A percentile compares a stretch with the other conserved stretches of the same genome.
Conservation (phyloP, 2,329 filamentous ascomycete genomes). For the Byssothecium circinans region DNA sequence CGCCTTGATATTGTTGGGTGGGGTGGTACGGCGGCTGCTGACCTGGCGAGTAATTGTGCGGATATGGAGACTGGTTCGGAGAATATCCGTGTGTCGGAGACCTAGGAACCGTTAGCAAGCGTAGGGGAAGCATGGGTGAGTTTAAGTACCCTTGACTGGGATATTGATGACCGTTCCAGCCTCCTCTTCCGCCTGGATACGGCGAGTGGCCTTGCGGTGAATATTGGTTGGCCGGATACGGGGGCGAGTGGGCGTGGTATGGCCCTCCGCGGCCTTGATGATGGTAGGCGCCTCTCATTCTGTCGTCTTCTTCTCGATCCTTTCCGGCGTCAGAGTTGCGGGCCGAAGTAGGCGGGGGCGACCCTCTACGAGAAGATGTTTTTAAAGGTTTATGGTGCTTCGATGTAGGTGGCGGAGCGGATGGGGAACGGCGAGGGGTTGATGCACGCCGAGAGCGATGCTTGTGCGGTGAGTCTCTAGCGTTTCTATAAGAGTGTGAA, state of each 20-base stretch:
- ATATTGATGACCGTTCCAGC: conserved; percentile 53
- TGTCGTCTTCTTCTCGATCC: conserved; percentile 27
- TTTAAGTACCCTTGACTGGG: conserved; percentile 54
- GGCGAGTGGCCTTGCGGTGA: conserved; percentile 66
- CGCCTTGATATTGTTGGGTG: conserved; percentile 57
- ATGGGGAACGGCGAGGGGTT: conserved; percentile 29
- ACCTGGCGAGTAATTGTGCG: conserved; percentile 35
- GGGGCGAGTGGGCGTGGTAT: conserved; percentile 62
- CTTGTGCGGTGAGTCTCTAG: conserved; percentile 21
- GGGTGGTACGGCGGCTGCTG: conserved; percentile 57
- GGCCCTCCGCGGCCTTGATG: conserved; percentile 42
- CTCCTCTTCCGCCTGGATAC: conserved; percentile 57
- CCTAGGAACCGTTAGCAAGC: conserved; percentile 34
- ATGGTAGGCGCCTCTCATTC: conserved; percentile 42
- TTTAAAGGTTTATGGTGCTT: conserved; percentile 16
- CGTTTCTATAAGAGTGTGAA: conserved; percentile 22
- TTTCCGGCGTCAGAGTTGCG: conserved; percentile 36
- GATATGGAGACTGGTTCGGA: conserved; percentile 57
- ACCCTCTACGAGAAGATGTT: conserved; percentile 26
- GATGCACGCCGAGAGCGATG: conserved; percentile 29
- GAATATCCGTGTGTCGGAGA: conserved; percentile 62
- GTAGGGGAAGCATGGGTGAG: neutral
- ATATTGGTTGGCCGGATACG: conserved; percentile 59
- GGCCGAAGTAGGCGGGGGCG: conserved; percentile 31
- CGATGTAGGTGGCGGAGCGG: conserved; percentile 28